Base-by-base conservation (phyloP, 768 basidiomycete species). In the Cytidiella melzeri region DNA sequence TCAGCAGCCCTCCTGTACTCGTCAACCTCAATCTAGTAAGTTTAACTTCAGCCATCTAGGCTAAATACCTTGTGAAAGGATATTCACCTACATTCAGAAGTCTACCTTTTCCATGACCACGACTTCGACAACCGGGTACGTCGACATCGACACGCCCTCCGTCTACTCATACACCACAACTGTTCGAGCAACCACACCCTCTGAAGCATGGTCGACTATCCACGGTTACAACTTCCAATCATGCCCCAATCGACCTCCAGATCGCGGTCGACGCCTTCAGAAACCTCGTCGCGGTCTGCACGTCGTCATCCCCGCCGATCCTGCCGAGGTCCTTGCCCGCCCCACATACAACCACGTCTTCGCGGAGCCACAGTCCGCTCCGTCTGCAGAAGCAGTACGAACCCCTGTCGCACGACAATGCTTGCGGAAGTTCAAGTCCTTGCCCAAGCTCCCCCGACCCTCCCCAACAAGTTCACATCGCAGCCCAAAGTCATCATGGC, bases 91-190 rank as follows among this genome's bases (percentile, higher is more conserved):
- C n/a, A 7, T 24, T 18, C 36, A 67, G 66, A 62, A 56, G 26
- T 67, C 66, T 5, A 59, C 64, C 4, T 67, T 68, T 49, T 67
- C 66, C 24, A 61, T 67, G 13, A 64, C 67, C 41, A 67, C 67
- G n/a, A 66, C 67, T 3, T 68, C 67, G 23, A 68, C 67, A 6
- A 64, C 62, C 15, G 57, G 58, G 23, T 68, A 67, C 47, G 60
- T 68, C 48, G 64, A 66, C 48, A 61, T 68, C 53, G 57, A 57
- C 48, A 44, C 50, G 30, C 60, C 57, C 5, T 51, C 55, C 9
- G 38, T 26, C 9, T 40, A 45, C 48, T 41, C 40, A 21, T 18
- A 27, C 36, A 13, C 20, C n/a, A 30, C 30, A 7, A 34, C 30
- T 7, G 30, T 15, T 7, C 30, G 30, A 34, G 30, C 3, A 20